phyloP scores from a whole-genome alignment of 345 rosid species.

The Abelmoschus esculentus region DNA sequence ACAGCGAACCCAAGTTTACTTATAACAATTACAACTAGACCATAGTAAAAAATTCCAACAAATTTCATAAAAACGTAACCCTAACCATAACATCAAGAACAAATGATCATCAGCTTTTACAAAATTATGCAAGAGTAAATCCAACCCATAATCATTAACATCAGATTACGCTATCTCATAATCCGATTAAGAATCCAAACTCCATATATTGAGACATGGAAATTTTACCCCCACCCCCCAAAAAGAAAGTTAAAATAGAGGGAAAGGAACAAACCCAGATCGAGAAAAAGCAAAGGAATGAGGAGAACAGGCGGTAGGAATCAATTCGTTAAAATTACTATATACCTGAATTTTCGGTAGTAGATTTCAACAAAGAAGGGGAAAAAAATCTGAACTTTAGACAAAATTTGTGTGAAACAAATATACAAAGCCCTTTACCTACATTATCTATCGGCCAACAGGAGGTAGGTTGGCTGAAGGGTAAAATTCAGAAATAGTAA shows the following conservation, averaged over 20 bases:
- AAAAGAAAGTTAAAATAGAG: neutral
- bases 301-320: neutral
- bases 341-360: neutral
- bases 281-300: neutral
- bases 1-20: neutral
- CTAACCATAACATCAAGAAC: neutral
- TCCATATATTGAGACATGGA: neutral
- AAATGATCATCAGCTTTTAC: neutral
- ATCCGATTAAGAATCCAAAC: neutral
- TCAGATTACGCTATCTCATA: neutral
- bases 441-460: no score
- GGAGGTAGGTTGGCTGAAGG: no score
- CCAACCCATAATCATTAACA: neutral
- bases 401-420: no score
- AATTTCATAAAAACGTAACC: neutral
- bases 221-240: neutral
- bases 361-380: neutral
- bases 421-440: no score
- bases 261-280: slow-evolving; percentile 1
- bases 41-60: neutral
- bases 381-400: neutral
- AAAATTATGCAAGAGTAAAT: neutral
- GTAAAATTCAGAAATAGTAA: no score
- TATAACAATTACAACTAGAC: neutral
- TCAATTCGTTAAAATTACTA: neutral